Conservation (phyloP, 2,329 filamentous ascomycete genomes). For the Ceratocystis cacaofunesta region DNA sequence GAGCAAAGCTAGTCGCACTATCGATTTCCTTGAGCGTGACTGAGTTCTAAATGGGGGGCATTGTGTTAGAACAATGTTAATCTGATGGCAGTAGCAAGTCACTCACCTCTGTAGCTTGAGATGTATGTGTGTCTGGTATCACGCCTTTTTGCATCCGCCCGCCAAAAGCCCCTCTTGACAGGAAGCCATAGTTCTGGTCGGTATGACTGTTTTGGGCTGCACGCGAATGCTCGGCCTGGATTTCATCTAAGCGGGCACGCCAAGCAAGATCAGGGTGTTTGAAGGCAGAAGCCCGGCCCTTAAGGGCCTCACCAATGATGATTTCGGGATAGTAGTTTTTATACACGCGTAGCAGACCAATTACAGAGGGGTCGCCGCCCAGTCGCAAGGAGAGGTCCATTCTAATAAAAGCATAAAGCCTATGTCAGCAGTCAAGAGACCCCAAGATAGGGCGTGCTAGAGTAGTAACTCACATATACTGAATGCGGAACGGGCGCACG, state of each 20-base stretch:
- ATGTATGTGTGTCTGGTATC: slow-evolving; percentile 58
- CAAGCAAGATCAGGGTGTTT: slow-evolving; percentile 64
- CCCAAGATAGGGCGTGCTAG: no score
- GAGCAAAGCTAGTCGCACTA: slow-evolving; percentile 52
- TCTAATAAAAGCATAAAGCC: slow-evolving; percentile 24
- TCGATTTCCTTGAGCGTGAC: slow-evolving; percentile 66
- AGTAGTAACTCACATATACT: slow-evolving; percentile 43
- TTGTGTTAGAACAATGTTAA: neutral
- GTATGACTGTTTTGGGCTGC: slow-evolving; percentile 30
- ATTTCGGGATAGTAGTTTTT: slow-evolving; percentile 88
- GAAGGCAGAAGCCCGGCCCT: slow-evolving; percentile 46
- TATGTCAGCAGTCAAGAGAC: neutral
- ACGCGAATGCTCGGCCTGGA: slow-evolving; percentile 43
- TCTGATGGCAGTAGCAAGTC: no score
- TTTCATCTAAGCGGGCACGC: slow-evolving; percentile 50
- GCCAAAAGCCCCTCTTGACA: slow-evolving; percentile 42
- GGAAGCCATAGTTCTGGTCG: slow-evolving; percentile 21
- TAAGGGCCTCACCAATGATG: slow-evolving; percentile 54
- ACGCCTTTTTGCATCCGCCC: slow-evolving; percentile 21
- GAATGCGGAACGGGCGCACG: slow-evolving; percentile 71
- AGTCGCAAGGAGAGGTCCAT: slow-evolving; percentile 43
- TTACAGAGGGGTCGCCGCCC: slow-evolving; percentile 58
- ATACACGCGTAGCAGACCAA: slow-evolving; percentile 64
- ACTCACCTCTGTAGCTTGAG: slow-evolving; percentile 50
- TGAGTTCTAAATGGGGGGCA: slow-evolving; percentile 31